Conservation (phyloP, 352 stramenopile genomes). For the Aphanomyces invadans region DNA sequence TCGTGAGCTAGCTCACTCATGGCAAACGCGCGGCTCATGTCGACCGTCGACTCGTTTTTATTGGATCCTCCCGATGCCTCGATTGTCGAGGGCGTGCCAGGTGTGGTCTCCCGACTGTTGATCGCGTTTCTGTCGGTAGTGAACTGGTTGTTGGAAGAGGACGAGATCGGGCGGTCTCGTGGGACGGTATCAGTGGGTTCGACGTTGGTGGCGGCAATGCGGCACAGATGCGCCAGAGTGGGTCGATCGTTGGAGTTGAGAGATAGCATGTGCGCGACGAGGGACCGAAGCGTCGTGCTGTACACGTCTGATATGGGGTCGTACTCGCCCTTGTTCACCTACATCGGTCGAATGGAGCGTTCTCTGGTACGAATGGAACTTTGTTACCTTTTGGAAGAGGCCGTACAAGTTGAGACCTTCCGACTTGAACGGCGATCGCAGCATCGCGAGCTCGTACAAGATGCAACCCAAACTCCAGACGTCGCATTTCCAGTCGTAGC, state of each 20-base stretch:
- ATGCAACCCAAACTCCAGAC: constrained; percentile 94
- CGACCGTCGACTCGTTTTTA: neutral
- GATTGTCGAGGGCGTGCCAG: neutral
- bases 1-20: constrained; percentile 68
- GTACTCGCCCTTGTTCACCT: constrained; percentile 80
- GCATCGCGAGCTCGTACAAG: constrained; percentile 93
- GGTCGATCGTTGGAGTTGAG: constrained; percentile 49
- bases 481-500: constrained; percentile 94
- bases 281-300: constrained; percentile 43
- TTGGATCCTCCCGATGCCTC: neutral
- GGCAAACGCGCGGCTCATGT: neutral
- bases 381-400: constrained; percentile 85
- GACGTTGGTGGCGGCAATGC: constrained; percentile 30
- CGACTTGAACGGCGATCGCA: constrained; percentile 90
- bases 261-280: constrained; percentile 70
- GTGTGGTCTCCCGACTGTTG: constrained; percentile 10
- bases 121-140: constrained; percentile 9
- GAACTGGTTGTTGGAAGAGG: constrained; percentile 25
- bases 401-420: constrained; percentile 86
- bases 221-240: constrained; percentile 55
- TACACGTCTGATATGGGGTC: constrained; percentile 52
- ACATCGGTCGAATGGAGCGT: neutral
- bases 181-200: constrained; percentile 32
- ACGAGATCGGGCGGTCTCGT: constrained; percentile 5
- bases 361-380: too few species aligned